Conservation (phyloP, 2,329 filamentous ascomycete genomes). For the Emydomyces testavorans region DNA sequence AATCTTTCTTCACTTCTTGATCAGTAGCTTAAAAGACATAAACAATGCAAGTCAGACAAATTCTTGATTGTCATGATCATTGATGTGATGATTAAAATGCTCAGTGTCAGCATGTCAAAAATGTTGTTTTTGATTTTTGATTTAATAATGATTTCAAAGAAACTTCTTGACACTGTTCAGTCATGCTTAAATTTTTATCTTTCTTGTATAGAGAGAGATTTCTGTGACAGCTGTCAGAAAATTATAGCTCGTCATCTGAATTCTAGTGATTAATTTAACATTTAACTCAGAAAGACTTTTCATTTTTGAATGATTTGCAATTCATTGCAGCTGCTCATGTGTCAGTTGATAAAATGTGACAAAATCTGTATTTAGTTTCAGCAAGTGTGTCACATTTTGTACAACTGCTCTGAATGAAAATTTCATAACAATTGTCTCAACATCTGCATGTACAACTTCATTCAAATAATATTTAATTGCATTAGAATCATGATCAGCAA, state of each 20-base stretch:
- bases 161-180: constrained; percentile 15
- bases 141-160: constrained; percentile 4
- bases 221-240: too few relatives aligned
- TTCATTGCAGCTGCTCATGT: constrained; percentile 5
- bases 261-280: too few relatives aligned
- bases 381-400: constrained; percentile 13
- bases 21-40: constrained; percentile 5
- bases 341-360: constrained; percentile 16
- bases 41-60: neutral
- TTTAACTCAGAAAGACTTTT: constrained; percentile 8
- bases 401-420: constrained; percentile 17
- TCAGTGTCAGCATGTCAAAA: constrained; percentile 18
- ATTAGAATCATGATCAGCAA: constrained; percentile 18
- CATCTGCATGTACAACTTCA: constrained; percentile 16
- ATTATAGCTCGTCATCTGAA: too few relatives aligned
- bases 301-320: constrained; percentile 11
- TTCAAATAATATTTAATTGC: constrained; percentile 20
- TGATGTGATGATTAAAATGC: constrained; percentile 18
- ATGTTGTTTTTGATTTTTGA: constrained; percentile 16
- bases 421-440: constrained; percentile 15
- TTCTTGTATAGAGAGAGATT: too few relatives aligned
- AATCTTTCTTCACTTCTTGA: constrained; percentile 13
- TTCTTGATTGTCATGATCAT: constrained; percentile 1
- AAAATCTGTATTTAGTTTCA: constrained; percentile 15
- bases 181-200: constrained; percentile 11